Percentiles rank a stretch among this genome's conserved stretches.
These are phyloP conservation scores for Pseudocercospora fuligena DNA, from an alignment of 2,329 filamentous ascomycete genomes.

Conservation along the genomic window DNA sequence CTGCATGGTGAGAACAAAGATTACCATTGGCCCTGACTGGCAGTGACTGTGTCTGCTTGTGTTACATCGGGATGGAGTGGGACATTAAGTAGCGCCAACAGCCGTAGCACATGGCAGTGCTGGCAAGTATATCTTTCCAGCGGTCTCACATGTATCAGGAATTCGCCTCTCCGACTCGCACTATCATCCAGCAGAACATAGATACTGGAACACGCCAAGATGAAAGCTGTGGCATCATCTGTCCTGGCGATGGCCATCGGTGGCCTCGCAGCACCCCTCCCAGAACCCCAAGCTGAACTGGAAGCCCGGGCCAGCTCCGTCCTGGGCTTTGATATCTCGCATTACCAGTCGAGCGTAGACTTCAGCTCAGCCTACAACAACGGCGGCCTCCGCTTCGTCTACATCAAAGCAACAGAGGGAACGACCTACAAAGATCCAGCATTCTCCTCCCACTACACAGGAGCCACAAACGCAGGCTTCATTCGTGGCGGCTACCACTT, in stretches of 20 bases:
- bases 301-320: constrained; percentile 27
- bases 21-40: neutral
- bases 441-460: constrained; percentile 57
- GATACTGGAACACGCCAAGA: neutral
- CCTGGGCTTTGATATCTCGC: constrained; percentile 43
- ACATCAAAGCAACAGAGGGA: constrained; percentile 38
- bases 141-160: neutral
- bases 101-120: neutral
- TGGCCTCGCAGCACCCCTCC: constrained; percentile 14
- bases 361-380: constrained; percentile 39
- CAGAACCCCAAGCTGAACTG: neutral
- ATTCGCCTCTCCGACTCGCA: neutral
- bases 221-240: neutral
- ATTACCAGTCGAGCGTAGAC: constrained; percentile 41
- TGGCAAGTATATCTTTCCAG: neutral
- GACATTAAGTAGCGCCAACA: neutral
- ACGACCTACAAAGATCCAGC: constrained; percentile 26
- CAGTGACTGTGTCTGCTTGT: neutral
- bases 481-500: constrained; percentile 64
- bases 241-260: constrained; percentile 11
- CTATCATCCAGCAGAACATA: neutral
- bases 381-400: constrained; percentile 42
- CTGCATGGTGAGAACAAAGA: neutral
- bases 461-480: constrained; percentile 57
- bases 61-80: neutral